Evolutionary conservation across 352 stramenopile species (phyloP), one percentile per base, ranked within the genome.

Genomic region (Globisporangium takayamanum): DNA sequence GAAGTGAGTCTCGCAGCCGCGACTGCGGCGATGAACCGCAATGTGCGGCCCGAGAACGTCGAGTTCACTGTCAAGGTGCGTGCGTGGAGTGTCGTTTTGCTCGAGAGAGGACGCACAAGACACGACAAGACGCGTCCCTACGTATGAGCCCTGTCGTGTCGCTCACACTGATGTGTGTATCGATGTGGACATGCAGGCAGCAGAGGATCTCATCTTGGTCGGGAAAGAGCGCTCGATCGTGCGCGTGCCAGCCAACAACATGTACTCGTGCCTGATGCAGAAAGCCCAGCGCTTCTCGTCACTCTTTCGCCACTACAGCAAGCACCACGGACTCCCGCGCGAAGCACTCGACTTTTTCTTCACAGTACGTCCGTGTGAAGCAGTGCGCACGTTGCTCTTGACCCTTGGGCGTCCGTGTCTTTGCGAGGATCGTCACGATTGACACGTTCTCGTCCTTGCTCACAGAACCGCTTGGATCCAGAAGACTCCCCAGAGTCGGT

Each of bases 331-430:
- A 5, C 66, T 99, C 45, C 80, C 94, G 10, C 97, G 98, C 64
- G 95, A 99, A 57, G 92, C 96, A 60, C 78, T 99, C 39, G 96
- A 98, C 66, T 99, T 98, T 64, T 98, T 98, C 76, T 99, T 99
- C 69, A 96, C 88, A 60, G 89, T 94, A 55, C 53, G 53, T 58
- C 33, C 39, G 39, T n/a, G 39, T 16, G 22, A 22, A 22, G 22
- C 39, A 44, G 15, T 44, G 12, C 39, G 12, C 39, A 44, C 28
- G 28, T 33, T 5, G 28, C 28, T 33, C 28, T 14, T 16, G 22
- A 8, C 8, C 2, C 33, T 36, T 59, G 36, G 0, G 5, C 16
- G 39, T 44, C 15, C 20, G 48, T 53, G 48, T 16, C 8, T 16
- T 12, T 46, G 1, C 46, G 18, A 44, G 22, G 10, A 12, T 26